Evolutionary conservation across 805 yeast genomes (phyloP).

Genomic region (Ogataea pini): DNA sequence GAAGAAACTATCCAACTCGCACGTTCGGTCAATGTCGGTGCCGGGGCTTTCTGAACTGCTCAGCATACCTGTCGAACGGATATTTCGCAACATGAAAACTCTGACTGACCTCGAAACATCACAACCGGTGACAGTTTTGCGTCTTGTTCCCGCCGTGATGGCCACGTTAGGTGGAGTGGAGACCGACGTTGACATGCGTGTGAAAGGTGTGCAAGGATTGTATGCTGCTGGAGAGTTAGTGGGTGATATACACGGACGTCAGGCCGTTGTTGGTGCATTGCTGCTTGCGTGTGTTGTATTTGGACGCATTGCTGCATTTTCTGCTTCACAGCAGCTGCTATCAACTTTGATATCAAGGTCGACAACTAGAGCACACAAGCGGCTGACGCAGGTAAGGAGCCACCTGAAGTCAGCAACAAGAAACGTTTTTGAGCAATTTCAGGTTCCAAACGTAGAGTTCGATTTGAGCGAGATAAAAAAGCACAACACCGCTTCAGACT

Average conservation of each 20-base stretch:
- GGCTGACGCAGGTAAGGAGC: constrained; percentile 12
- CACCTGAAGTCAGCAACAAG: constrained; percentile 14
- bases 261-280: constrained; percentile 60
- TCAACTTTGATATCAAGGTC: neutral
- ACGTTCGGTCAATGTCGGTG: neutral
- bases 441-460: constrained; percentile 50
- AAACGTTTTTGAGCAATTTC: constrained; percentile 24
- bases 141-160: constrained; percentile 19
- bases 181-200: constrained; percentile 41
- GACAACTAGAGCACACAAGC: neutral
- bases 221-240: constrained; percentile 69
- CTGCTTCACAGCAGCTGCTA: constrained; percentile 29
- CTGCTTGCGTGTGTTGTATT: constrained; percentile 62
- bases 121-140: constrained; percentile 6
- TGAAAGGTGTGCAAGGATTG: constrained; percentile 37
- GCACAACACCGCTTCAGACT: constrained; percentile 47
- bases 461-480: constrained; percentile 47
- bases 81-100: constrained; percentile 1
- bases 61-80: neutral
- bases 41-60: neutral
- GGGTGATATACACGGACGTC: constrained; percentile 69
- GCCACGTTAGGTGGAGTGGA: constrained; percentile 58
- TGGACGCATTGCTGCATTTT: constrained; percentile 52
- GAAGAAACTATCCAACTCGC: neutral
- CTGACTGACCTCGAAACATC: neutral